A percentile compares a stretch with the other conserved stretches of the same genome.
phyloP scores from a whole-genome alignment of 257 asterid species.

The Nyctanthes arbortristis region DNA sequence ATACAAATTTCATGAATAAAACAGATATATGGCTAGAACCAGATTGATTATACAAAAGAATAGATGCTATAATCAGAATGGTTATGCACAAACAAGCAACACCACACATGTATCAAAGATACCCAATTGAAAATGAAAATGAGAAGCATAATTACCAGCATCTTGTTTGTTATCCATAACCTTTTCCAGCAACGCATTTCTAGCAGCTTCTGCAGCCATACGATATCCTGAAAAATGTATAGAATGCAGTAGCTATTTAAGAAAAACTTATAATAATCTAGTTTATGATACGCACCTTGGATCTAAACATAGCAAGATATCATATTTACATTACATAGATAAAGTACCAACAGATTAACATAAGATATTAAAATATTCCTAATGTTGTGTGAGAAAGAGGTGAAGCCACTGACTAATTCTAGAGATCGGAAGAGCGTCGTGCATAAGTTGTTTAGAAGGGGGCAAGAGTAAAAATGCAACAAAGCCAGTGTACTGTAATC shows the following conservation, averaged over 20 bases:
- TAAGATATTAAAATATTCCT: not conserved
- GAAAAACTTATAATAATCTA: not conserved
- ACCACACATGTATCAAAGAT: not conserved
- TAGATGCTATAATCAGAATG: not conserved
- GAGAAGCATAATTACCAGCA: conserved; percentile 50
- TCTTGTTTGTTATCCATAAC: conserved; percentile 85
- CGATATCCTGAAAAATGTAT: conserved; percentile 65
- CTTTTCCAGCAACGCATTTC: conserved; percentile 75
- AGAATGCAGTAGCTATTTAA: not conserved
- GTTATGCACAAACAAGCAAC: not conserved
- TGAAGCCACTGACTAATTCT: not conserved
- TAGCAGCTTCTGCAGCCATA: conserved; percentile 90
- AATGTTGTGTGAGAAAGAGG: not conserved
- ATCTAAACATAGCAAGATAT: not conserved
- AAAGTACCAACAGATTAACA: not conserved
- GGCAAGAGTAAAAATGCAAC: not conserved
- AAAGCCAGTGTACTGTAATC: not conserved
- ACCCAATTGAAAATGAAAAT: not conserved
- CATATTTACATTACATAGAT: not conserved
- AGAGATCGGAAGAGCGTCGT: too few species aligned
- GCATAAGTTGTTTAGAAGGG: too few species aligned
- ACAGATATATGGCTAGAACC: not conserved
- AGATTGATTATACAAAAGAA: not conserved
- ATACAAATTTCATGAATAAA: not conserved
- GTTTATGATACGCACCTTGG: not conserved